These are phyloP conservation scores for Candida pseudoglaebosa DNA, from an alignment of 805 yeast genomes.

Conservation along the genomic window DNA sequence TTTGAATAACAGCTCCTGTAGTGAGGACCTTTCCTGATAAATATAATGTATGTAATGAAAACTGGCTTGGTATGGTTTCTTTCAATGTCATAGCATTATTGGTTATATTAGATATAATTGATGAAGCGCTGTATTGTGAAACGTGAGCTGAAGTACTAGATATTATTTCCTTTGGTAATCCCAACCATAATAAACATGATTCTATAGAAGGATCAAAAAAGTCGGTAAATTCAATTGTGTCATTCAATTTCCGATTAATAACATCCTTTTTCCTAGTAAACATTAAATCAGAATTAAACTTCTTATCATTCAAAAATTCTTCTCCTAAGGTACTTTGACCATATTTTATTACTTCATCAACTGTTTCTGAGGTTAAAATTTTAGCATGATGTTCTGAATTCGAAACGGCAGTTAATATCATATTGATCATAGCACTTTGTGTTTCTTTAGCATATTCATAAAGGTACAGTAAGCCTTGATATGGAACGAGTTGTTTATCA, in stretches of 20 bases:
- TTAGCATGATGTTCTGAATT: slow-evolving; percentile 70
- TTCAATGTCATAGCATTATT: slow-evolving; percentile 27
- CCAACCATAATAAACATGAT: slow-evolving; percentile 47
- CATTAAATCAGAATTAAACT: slow-evolving; percentile 74
- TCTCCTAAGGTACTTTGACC: slow-evolving; percentile 69
- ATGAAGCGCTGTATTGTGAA: slow-evolving; percentile 29
- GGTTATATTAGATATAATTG: slow-evolving; percentile 27
- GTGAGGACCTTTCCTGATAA: slow-evolving; percentile 38
- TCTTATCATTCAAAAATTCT: slow-evolving; percentile 52
- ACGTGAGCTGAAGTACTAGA: slow-evolving; percentile 24
- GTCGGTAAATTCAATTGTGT: slow-evolving; percentile 63
- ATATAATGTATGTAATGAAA: slow-evolving; percentile 38
- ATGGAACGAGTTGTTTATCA: slow-evolving; percentile 48
- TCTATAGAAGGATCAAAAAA: slow-evolving; percentile 74
- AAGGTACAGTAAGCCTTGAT: slow-evolving; percentile 59
- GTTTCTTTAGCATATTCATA: slow-evolving; percentile 69
- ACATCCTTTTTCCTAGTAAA: slow-evolving; percentile 70
- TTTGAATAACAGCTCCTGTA: slow-evolving; percentile 40
- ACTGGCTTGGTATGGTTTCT: slow-evolving; percentile 31
- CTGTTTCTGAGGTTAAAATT: slow-evolving; percentile 52
- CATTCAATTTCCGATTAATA: slow-evolving; percentile 53
- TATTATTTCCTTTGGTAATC: slow-evolving; percentile 31
- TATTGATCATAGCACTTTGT: slow-evolving; percentile 61
- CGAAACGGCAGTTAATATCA: slow-evolving; percentile 59
- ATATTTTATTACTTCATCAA: slow-evolving; percentile 54